Percentiles rank a stretch among this genome's conserved stretches.
Evolutionary conservation across 495 filamentous ascomycete species (phyloP).

Genomic region (Talaromyces nanjingensis): DNA sequence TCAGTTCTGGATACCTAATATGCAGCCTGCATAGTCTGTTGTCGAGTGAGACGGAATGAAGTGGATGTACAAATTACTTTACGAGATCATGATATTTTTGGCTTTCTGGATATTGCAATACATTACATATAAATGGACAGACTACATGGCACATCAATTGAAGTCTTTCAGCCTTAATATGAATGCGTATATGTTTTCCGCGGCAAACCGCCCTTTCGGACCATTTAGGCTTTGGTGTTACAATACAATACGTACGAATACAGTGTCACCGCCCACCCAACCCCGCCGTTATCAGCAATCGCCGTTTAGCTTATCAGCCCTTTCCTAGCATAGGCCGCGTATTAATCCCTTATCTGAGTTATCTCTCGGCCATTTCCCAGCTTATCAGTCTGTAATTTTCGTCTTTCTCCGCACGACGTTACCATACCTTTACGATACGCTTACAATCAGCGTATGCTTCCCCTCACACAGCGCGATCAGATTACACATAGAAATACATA

Average conservation of each 20-base stretch:
- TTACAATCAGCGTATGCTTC: background rate
- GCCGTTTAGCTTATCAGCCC: background rate
- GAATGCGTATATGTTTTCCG: background rate
- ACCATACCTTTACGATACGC: background rate
- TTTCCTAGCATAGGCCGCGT: too few species aligned
- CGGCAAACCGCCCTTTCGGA: background rate
- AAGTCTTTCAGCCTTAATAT: background rate
- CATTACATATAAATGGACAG: background rate
- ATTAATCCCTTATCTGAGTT: background rate
- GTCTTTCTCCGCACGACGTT: background rate
- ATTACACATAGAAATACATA: background rate
- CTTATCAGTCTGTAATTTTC: background rate
- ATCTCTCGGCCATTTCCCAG: background rate
- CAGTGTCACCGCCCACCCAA: background rate
- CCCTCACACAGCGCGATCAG: background rate
- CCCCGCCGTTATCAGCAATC: background rate
- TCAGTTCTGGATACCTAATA: constrained; percentile 28
- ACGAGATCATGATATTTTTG: background rate
- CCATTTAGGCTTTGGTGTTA: background rate
- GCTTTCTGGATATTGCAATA: background rate
- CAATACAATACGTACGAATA: background rate
- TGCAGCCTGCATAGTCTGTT: background rate
- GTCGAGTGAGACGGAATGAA: background rate
- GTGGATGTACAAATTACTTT: background rate
- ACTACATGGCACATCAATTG: background rate